Percentiles rank a stretch among this genome's conserved stretches.
phyloP scores from a whole-genome alignment of 768 basidiomycete genomes.

The Exsudoporus frostii region DNA sequence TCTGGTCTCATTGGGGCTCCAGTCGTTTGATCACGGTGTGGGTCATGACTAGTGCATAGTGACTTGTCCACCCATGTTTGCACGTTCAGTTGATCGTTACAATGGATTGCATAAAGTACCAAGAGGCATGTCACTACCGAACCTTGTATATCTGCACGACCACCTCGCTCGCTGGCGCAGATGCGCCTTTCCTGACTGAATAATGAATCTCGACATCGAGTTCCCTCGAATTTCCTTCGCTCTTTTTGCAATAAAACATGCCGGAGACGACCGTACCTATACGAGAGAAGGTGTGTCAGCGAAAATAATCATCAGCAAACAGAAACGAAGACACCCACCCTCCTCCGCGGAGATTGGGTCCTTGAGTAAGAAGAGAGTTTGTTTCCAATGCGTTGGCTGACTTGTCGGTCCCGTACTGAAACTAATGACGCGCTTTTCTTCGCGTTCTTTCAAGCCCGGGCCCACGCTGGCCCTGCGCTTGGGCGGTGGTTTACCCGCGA shows the following conservation, averaged over 20 bases:
- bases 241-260: conserved; percentile 82
- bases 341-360: conserved; percentile 75
- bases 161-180: conserved; percentile 37
- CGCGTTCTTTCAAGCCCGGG: conserved; percentile 40
- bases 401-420: conserved; percentile 92
- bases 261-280: conserved; percentile 74
- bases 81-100: neutral
- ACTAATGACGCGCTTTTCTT: conserved; percentile 47
- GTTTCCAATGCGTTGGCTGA: conserved; percentile 94
- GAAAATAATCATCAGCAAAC: neutral
- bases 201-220: conserved; percentile 91
- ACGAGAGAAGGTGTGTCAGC: neutral
- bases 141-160: conserved; percentile 79
- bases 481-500: conserved; percentile 62
- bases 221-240: conserved; percentile 76
- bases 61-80: neutral
- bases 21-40: too few relatives aligned
- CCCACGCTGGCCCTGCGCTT: conserved; percentile 58
- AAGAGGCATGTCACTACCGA: conserved; percentile 38
- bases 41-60: too few relatives aligned
- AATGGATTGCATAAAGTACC: neutral
- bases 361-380: conserved; percentile 82
- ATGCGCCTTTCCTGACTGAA: conserved; percentile 41
- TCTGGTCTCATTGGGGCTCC: too few relatives aligned
- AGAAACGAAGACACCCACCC: conserved; percentile 44